A percentile compares a stretch with the other conserved stretches of the same genome.
Conservation (phyloP, 1,284 basidiomycete species). For the Leccinum holopus region DNA sequence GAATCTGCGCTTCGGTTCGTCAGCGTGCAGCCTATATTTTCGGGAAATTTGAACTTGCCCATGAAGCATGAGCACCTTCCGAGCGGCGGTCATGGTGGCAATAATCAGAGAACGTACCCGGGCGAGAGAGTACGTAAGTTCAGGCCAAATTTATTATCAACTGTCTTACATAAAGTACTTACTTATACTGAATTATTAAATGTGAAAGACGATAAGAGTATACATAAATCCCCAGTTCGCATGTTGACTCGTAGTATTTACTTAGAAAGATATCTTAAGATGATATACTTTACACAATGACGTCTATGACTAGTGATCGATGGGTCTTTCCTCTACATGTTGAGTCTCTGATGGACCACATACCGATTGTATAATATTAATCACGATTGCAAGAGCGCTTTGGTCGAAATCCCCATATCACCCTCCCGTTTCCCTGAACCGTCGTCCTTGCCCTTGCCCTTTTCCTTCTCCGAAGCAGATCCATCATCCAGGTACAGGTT, state of each 20-base stretch:
- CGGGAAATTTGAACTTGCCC: slow-evolving; percentile 20
- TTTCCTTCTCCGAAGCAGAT: slow-evolving; percentile 39
- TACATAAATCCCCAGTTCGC: too few species aligned
- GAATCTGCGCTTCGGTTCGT: slow-evolving; percentile 52
- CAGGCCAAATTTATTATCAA: not conserved
- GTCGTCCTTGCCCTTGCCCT: slow-evolving; percentile 42
- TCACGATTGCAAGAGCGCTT: slow-evolving; percentile 9
- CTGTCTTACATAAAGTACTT: not conserved
- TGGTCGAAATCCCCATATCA: slow-evolving; percentile 16
- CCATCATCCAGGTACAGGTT: slow-evolving; percentile 70
- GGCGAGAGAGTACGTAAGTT: not conserved
- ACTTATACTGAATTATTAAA: not conserved
- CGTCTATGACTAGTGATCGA: not conserved
- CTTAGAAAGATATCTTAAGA: not conserved
- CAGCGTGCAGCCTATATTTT: not conserved
- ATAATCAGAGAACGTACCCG: not conserved
- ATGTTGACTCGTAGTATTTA: not conserved
- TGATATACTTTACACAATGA: slow-evolving; percentile 2
- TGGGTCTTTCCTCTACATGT: not conserved
- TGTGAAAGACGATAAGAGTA: not conserved
- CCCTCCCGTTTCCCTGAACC: slow-evolving; percentile 21
- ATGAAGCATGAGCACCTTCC: slow-evolving; percentile 36
- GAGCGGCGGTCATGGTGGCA: slow-evolving; percentile 22
- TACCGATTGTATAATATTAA: not conserved
- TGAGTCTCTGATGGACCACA: not conserved